Evolutionary conservation across 495 filamentous ascomycete genomes (phyloP).

Genomic region (Podospora appendiculata): DNA sequence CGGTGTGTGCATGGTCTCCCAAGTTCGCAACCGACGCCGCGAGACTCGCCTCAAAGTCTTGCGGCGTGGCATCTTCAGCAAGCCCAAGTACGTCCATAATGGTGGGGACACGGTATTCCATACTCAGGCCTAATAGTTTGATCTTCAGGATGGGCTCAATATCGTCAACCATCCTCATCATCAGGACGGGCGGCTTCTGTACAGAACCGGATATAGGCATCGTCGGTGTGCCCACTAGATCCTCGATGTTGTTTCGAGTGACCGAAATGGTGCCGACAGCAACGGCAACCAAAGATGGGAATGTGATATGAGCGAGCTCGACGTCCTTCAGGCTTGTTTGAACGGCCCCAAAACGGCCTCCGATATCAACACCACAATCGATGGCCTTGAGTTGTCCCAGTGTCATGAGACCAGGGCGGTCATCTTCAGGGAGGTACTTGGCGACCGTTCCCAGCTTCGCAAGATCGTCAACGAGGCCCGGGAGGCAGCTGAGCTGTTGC

Average conservation of each 20-base stretch:
- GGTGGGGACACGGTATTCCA: constrained; percentile 80
- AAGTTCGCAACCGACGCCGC: constrained; percentile 73
- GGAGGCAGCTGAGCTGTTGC: constrained; percentile 53
- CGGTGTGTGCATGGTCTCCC: constrained; percentile 48
- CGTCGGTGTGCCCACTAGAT: constrained; percentile 45
- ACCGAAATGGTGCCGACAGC: constrained; percentile 55
- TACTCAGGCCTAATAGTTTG: constrained; percentile 69
- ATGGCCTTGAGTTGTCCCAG: constrained; percentile 58
- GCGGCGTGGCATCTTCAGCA: constrained; percentile 55
- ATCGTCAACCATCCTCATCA: constrained; percentile 80
- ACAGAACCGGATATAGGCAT: constrained; percentile 24
- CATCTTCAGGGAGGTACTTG: constrained; percentile 94
- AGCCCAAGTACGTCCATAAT: constrained; percentile 71
- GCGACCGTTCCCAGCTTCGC: constrained; percentile 76
- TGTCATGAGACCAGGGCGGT: constrained; percentile 81
- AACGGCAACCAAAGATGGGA: constrained; percentile 73
- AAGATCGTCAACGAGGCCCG: constrained; percentile 68
- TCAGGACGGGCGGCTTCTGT: constrained; percentile 42
- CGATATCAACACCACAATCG: constrained; percentile 49
- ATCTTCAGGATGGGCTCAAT: constrained; percentile 85
- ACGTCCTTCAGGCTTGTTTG: constrained; percentile 47
- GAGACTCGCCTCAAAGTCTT: constrained; percentile 68
- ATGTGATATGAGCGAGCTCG: constrained; percentile 74
- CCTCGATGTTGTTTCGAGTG: constrained; percentile 58
- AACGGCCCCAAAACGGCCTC: constrained; percentile 58